Evolutionary conservation across 2,329 filamentous ascomycete genomes (phyloP).

Genomic region (Phymatotrichopsis omnivora): DNA sequence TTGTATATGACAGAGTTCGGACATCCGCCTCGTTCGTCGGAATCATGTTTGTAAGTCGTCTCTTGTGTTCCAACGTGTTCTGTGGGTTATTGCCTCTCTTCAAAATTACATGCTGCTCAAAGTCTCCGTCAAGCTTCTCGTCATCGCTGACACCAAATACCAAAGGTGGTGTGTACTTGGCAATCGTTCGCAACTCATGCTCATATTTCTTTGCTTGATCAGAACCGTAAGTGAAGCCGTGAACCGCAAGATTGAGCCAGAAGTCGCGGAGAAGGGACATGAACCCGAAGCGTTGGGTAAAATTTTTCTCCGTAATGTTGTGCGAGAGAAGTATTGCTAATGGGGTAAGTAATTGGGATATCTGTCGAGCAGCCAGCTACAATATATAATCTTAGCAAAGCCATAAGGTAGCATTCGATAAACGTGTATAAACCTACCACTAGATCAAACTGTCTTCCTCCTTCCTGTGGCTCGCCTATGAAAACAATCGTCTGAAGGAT

Average conservation of each 20-base stretch:
- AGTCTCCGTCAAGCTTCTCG: constrained; percentile 60
- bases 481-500: constrained; percentile 80
- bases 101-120: constrained; percentile 89
- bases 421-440: constrained; percentile 38
- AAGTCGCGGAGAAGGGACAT: constrained; percentile 72
- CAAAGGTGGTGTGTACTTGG: constrained; percentile 75
- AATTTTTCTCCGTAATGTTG: constrained; percentile 40
- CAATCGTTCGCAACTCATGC: constrained; percentile 71
- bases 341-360: constrained; percentile 75
- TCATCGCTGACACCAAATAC: constrained; percentile 46
- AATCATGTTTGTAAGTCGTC: constrained; percentile 60
- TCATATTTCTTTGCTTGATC: constrained; percentile 61
- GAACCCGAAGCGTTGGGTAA: constrained; percentile 50
- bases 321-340: constrained; percentile 73
- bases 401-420: constrained; percentile 15
- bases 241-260: constrained; percentile 96
- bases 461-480: constrained; percentile 73
- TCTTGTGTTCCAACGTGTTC: constrained; percentile 70
- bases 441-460: constrained; percentile 65
- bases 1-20: constrained; percentile 72
- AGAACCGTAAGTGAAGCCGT: constrained; percentile 72
- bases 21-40: constrained; percentile 71
- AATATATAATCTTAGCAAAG: constrained; percentile 21
- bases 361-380: constrained; percentile 66
- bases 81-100: constrained; percentile 74